Evolutionary conservation across 129 eudicot species (phyloP), one percentile per base, ranked within the genome.

Genomic region (Tanacetum coccineum): DNA sequence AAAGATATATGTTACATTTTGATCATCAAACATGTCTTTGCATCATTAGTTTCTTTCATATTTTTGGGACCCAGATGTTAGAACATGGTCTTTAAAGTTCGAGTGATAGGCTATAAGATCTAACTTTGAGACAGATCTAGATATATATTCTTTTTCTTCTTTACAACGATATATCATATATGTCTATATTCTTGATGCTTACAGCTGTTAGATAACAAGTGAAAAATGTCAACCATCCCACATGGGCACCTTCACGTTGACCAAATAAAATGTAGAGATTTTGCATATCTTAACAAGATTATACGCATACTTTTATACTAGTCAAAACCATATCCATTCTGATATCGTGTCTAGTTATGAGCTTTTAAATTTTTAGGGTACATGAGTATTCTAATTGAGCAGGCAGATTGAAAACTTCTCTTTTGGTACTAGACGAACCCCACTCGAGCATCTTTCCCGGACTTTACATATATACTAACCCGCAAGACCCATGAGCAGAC

Each of bases 151-250:
- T 26, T 28, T 52, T 55, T 66, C 49, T 36, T 3, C 63, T 68
- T 54, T 55, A 55, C 22, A 17, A 30, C 36, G 6, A 30, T 30
- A 30, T 30, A 30, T 30, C 36, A 30, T 30, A 30, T 30, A 30
- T 30, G 36, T 30, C 36, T 61, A 36, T 61, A 61, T 61, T 61
- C 66, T 61, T 55, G 66, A 57, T 70, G 74, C 74, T 57, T 45
- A 67, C 60, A 66, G 45, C 70, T 66, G 25, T 66, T 66, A 9
- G 55, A 69, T 30, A 30, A 44, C 74, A 69, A 55, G 21, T 57
- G 9, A 68, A 36, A 42, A 40, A 70, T 22, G 74, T 70, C 74
- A 70, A 70, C 25, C 59, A 70, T 70, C 60, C 62, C 25, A 70
- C 12, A 13, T 56, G 56, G 53, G 45, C 66, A 45, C 57, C 58